These are phyloP conservation scores for Rhodotorula taiwanensis DNA, from an alignment of 768 basidiomycete genomes.

Conservation along the genomic window DNA sequence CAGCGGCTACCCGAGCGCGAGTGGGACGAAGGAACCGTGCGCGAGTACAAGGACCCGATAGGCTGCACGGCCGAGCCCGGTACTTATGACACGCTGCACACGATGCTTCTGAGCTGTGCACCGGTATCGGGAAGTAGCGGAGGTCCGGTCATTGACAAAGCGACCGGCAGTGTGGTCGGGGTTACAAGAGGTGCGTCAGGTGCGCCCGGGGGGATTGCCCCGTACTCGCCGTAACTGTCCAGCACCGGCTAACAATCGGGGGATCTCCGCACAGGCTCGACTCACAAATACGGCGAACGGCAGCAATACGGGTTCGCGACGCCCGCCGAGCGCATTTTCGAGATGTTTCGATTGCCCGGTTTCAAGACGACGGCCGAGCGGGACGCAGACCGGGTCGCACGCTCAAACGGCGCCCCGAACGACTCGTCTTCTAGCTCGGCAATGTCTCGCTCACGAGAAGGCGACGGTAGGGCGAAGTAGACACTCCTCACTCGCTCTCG, in stretches of 20 bases:
- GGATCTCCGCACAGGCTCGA: constrained; percentile 8
- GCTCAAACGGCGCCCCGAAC: too few species aligned
- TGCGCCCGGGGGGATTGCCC: too few species aligned
- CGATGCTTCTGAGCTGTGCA: constrained; percentile 53
- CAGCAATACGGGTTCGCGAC: constrained; percentile 23
- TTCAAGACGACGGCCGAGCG: constrained; percentile 19
- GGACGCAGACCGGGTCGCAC: neutral
- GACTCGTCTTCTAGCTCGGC: too few species aligned
- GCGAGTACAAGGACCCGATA: constrained; percentile 58
- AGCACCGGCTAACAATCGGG: too few species aligned
- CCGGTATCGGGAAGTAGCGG: constrained; percentile 64
- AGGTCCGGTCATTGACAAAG: constrained; percentile 60
- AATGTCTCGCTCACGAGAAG: too few species aligned
- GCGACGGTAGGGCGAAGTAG: too few species aligned
- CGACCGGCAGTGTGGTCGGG: constrained; percentile 60
- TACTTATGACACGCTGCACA: constrained; percentile 60
- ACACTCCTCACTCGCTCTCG: too few species aligned
- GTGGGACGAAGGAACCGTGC: constrained; percentile 53
- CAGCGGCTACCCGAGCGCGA: constrained; percentile 53
- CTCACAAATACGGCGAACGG: constrained; percentile 22
- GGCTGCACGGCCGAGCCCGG: constrained; percentile 56
- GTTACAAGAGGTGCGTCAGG: constrained; percentile 52
- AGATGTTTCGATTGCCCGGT: constrained; percentile 31
- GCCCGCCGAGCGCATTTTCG: constrained; percentile 28
- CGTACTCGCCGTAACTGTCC: too few species aligned